Evolutionary conservation across 352 stramenopile genomes (phyloP), one percentile per base, ranked within the genome.

Genomic region (Phytophthora cajani): DNA sequence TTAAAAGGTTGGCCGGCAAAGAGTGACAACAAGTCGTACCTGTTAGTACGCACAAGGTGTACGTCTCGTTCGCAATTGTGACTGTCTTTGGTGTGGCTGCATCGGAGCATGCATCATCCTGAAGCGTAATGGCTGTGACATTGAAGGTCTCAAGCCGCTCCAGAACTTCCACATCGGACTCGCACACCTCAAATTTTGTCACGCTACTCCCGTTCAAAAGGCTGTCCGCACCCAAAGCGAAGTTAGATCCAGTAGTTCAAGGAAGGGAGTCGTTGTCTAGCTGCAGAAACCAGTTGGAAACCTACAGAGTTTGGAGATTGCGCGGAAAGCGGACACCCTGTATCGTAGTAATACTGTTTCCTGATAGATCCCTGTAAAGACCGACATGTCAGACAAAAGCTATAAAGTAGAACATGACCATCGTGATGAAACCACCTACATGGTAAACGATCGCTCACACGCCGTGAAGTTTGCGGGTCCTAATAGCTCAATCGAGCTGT

Each of bases 141-240:
- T 74, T 56, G 36, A 81, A 77, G 12, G 19, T 47, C 11, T 73
- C 67, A 6, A 81, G 49, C n/a, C 19, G 58, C 21, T 72, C 52
- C n/a, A 81, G 40, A 21, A 79, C 64, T 6, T 52, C n/a, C 33
- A 79, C 58, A 27, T 81, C 71, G 9, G 71, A 62, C 51, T 74
- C 69, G 44, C 74, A 71, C 30, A 81, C 67, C 44, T 79, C 74
- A 40, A 81, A 74, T 3, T 74, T 40, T 1, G 67, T 71, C 23
- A 81, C 51, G n/a, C 14, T 74, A 44, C 71, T 78, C 16, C 67
- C 71, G 42, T 76, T 78, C 12, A 81, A 46, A 6, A 77, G 55
- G 4, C 74, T 81, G 38, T 5, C 27, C n/a, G 27, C 27, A 53
- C 16, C 14, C 27, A 52, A 19, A 32, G 6, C 2, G 9, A 27